Base-by-base conservation (phyloP, 208 protist genomes). In the Hexamita inflata region DNA sequence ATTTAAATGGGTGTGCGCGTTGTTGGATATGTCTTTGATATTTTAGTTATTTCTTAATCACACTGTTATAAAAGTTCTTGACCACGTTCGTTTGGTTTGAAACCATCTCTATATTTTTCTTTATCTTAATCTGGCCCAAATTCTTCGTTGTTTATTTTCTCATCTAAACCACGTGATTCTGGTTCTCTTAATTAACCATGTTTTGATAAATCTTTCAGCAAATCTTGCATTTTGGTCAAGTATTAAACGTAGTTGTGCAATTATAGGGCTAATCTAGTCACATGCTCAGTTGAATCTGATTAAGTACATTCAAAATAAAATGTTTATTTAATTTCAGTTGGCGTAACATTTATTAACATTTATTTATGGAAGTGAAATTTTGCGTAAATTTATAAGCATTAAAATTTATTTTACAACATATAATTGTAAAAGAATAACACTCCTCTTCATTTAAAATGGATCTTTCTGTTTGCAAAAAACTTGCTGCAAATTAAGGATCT, bases 251-350 rank as follows among this genome's bases (percentile, higher is more conserved):
- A 32, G n/a, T 70, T 70, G 28, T 32, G 32, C 30, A 70, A 19
- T n/a, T n/a, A 2, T 11, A 70, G 28, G n/a, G 30, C 35, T 32
- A 9, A 19, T n/a, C 15, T 49, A n/a, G n/a, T 70, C n/a, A 45
- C 64, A 7, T 49, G 11, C 38, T 40, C 64, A 28, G 64, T 70
- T 11, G 26, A 30, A 30, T 45, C 64, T n/a, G 64, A 19, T 45
- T 40, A 11, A 34, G 26, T 19, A 34, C 9, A 45, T 49, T 70
- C 64, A 38, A 70, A 70, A 38, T 70, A 70, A n/a, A 70, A 70
- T n/a, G 60, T 19, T 15, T 38, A 34, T 30, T 66, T 66, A 24
- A 30, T 66, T 15, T 66, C 60, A 19, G 60, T 66, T 24, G 60
- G 60, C 15, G 34, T 34, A 15, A 66, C 60, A 38, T 66, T 66